Evolutionary conservation across 768 basidiomycete genomes (phyloP).

Genomic region (Tulasnella sp.): DNA sequence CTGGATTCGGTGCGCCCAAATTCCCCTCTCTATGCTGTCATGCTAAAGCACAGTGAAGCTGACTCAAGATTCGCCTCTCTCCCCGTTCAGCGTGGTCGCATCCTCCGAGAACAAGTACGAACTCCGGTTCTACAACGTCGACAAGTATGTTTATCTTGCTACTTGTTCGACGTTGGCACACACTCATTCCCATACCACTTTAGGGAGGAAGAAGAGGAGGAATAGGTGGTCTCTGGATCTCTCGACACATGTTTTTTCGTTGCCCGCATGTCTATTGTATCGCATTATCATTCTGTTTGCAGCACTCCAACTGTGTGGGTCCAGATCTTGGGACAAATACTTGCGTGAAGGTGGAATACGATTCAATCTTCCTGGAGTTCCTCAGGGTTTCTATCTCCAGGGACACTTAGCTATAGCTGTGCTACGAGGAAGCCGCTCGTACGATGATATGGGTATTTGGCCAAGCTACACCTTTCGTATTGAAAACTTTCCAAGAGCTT

Average conservation of each 20-base stretch:
- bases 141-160: conserved; percentile 34
- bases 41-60: conserved; percentile 8
- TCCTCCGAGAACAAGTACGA: conserved; percentile 89
- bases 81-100: conserved; percentile 68
- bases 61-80: background rate
- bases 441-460: too few relatives aligned
- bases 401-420: too few relatives aligned
- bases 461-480: too few relatives aligned
- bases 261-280: too few relatives aligned
- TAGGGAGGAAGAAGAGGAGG: conserved; percentile 16
- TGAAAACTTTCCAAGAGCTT: too few relatives aligned
- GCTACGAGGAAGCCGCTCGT: too few relatives aligned
- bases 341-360: too few relatives aligned
- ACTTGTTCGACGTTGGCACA: conserved; percentile 13
- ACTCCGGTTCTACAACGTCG: conserved; percentile 90
- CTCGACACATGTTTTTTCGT: background rate
- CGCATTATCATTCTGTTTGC: too few relatives aligned
- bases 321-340: too few relatives aligned
- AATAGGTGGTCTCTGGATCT: background rate
- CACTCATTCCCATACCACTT: conserved; percentile 1
- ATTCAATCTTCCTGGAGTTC: too few relatives aligned
- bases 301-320: too few relatives aligned
- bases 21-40: background rate
- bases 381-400: too few relatives aligned
- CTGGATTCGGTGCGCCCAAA: conserved; percentile 66